phyloP scores from a whole-genome alignment of 2,329 filamentous ascomycete genomes.

The Macrophomina tecta region DNA sequence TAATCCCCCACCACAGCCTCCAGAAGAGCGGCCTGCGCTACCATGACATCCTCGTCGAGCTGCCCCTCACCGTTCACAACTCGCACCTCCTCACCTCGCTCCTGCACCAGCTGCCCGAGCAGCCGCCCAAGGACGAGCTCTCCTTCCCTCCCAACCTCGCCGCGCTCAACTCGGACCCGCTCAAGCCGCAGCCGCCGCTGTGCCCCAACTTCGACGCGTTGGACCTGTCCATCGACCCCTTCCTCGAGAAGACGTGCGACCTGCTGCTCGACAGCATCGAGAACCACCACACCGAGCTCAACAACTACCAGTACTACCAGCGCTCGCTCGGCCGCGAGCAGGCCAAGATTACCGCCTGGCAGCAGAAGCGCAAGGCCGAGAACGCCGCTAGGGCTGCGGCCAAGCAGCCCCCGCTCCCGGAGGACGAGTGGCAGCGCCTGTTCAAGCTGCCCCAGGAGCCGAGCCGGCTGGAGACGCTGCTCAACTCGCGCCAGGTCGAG shows the following conservation, averaged over 20 bases:
- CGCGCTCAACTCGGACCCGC: conserved; percentile 72
- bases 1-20: conserved; percentile 62
- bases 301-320: conserved; percentile 99
- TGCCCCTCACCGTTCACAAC: conserved; percentile 91
- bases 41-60: conserved; percentile 90
- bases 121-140: conserved; percentile 69
- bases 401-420: conserved; percentile 87
- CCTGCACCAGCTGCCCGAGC: conserved; percentile 85
- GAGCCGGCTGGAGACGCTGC: conserved; percentile 87
- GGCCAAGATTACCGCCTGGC: conserved; percentile 95
- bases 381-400: conserved; percentile 83
- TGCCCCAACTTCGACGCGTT: conserved; percentile 89
- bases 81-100: conserved; percentile 95
- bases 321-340: conserved; percentile 92
- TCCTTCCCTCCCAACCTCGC: conserved; percentile 79
- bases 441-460: conserved; percentile 98
- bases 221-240: conserved; percentile 93
- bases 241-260: conserved; percentile 98
- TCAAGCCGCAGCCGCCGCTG: conserved; percentile 67
- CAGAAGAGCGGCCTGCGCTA: conserved; percentile 94
- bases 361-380: conserved; percentile 94
- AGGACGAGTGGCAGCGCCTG: conserved; percentile 97
- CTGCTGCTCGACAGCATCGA: conserved; percentile 96
- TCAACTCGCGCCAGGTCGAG: conserved; percentile 95
- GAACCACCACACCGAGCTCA: conserved; percentile 96